Evolutionary conservation across 208 protist species (phyloP).

Genomic region (Acanthamoeba royreba): DNA sequence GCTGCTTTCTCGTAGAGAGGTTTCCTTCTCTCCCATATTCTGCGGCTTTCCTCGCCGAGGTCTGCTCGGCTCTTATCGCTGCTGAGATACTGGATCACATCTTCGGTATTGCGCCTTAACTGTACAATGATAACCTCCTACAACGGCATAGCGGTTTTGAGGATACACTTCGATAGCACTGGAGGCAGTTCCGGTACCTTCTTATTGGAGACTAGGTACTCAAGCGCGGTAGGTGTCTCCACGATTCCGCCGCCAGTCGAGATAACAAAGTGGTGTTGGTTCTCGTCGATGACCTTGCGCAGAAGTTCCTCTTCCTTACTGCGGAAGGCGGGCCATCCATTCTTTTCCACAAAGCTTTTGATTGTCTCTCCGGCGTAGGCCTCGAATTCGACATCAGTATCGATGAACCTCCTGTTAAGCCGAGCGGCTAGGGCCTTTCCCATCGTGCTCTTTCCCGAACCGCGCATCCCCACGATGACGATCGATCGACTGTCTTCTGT

Average conservation of each 20-base stretch:
- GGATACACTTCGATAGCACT: background rate
- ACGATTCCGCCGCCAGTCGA: slow-evolving; percentile 78
- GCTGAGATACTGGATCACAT: slow-evolving; percentile 43
- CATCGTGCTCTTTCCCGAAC: slow-evolving; percentile 77
- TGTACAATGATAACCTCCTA: slow-evolving; percentile 9
- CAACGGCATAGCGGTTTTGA: too few species aligned
- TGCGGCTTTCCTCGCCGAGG: background rate
- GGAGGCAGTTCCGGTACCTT: background rate
- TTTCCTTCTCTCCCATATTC: slow-evolving; percentile 13
- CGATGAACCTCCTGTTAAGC: slow-evolving; percentile 70
- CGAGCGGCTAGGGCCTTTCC: slow-evolving; percentile 51
- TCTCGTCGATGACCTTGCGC: slow-evolving; percentile 4
- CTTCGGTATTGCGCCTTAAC: slow-evolving; percentile 21
- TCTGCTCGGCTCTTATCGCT: background rate
- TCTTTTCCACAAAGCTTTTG: slow-evolving; percentile 54
- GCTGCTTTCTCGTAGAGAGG: background rate
- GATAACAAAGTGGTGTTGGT: slow-evolving; percentile 46
- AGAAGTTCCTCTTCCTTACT: slow-evolving; percentile 61
- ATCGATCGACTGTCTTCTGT: background rate
- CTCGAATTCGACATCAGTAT: slow-evolving; percentile 73
- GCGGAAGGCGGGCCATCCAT: slow-evolving; percentile 74
- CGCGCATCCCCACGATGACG: slow-evolving; percentile 74
- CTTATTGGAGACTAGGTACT: slow-evolving; percentile 15
- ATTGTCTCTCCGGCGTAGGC: background rate
- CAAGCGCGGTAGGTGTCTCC: slow-evolving; percentile 56